Evolutionary conservation across 768 basidiomycete species (phyloP).

Genomic region (Rubroboletus pulcherrimus): DNA sequence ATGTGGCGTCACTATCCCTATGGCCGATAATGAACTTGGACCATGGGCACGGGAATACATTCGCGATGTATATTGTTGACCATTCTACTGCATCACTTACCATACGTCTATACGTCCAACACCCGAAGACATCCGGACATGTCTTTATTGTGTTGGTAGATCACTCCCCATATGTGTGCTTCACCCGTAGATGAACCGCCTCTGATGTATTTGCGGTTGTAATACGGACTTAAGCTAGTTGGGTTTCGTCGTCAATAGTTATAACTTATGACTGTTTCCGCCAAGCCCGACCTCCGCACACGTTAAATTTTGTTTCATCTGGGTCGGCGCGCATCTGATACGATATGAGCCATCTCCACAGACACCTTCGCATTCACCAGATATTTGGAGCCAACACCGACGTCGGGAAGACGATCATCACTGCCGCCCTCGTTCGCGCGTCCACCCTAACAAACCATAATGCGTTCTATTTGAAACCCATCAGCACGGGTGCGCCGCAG

Average conservation of each 20-base stretch:
- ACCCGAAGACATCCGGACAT: slow-evolving; percentile 25
- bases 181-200: not conserved
- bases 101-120: slow-evolving; percentile 14
- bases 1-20: slow-evolving; percentile 37
- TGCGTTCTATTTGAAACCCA: slow-evolving; percentile 81
- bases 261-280: not conserved
- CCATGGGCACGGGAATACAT: slow-evolving; percentile 39
- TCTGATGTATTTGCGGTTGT: slow-evolving; percentile 10
- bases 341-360: slow-evolving; percentile 79
- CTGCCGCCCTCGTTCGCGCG: slow-evolving; percentile 77
- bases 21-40: slow-evolving; percentile 35
- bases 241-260: no score
- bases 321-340: not conserved
- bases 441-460: slow-evolving; percentile 53
- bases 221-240: no score
- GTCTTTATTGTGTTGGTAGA: slow-evolving; percentile 21
- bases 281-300: not conserved
- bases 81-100: slow-evolving; percentile 1
- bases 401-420: slow-evolving; percentile 92
- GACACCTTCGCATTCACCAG: slow-evolving; percentile 81
- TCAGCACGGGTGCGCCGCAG: slow-evolving; percentile 78
- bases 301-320: not conserved
- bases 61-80: slow-evolving; percentile 28
- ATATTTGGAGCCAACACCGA: slow-evolving; percentile 95
- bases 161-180: slow-evolving; percentile 1